These are phyloP conservation scores for Serendipita sp. DNA, from an alignment of 768 basidiomycete species.

Conservation along the genomic window DNA sequence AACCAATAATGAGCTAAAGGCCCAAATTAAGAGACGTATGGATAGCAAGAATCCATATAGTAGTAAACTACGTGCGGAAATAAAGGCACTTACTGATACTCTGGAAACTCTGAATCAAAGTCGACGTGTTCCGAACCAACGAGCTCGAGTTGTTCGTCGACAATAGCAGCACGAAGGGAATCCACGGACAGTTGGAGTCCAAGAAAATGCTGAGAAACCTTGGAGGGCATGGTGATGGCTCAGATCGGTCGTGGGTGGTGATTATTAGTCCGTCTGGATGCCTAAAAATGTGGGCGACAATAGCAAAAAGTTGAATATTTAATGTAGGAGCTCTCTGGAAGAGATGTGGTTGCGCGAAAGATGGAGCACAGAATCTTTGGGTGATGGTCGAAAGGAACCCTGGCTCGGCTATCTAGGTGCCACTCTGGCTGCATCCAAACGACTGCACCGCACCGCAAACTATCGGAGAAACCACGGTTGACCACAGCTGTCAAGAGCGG, in stretches of 20 bases:
- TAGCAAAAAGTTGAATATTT: no score
- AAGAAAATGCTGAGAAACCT: conserved; percentile 38
- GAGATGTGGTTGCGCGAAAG: no score
- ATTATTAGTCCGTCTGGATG: no score
- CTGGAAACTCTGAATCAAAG: conserved; percentile 62
- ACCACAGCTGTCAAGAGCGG: no score
- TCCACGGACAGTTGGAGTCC: conserved; percentile 76
- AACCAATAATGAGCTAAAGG: background rate
- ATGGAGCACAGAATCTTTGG: no score
- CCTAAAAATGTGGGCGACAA: no score
- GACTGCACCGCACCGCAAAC: no score
- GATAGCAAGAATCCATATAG: background rate
- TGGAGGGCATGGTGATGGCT: background rate
- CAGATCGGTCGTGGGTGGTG: background rate
- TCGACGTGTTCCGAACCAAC: conserved; percentile 70
- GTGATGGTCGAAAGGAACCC: no score
- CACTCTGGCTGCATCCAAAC: no score
- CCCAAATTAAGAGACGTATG: background rate
- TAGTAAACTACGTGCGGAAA: background rate
- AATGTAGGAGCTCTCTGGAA: no score
- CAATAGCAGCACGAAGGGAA: conserved; percentile 65
- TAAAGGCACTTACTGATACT: conserved; percentile 52
- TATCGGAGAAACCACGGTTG: no score
- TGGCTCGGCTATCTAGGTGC: no score
- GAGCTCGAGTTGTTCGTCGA: conserved; percentile 68